A percentile compares a stretch with the other conserved stretches of the same genome.
These are phyloP conservation scores for Agaricales sp. DNA, from an alignment of 1,284 basidiomycete genomes.

Conservation along the genomic window DNA sequence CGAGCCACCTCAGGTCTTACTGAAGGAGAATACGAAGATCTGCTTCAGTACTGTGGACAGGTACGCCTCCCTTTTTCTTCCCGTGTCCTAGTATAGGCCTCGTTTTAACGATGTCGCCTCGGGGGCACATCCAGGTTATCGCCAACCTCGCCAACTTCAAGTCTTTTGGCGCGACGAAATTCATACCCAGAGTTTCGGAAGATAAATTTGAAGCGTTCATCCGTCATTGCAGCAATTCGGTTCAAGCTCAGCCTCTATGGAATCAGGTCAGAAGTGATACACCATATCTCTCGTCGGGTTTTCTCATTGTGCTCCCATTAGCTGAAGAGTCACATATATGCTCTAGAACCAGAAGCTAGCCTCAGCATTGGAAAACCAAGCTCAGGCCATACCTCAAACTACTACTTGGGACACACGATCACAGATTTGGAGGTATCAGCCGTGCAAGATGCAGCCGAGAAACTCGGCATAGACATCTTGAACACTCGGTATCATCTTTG, in stretches of 20 bases:
- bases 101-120: too few species aligned
- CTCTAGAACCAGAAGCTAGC: conserved; percentile 46
- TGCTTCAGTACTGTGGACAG: neutral
- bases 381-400: conserved; percentile 71
- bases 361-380: conserved; percentile 72
- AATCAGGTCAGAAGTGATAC: conserved; percentile 46
- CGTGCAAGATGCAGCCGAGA: conserved; percentile 66
- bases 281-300: too few species aligned
- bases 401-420: conserved; percentile 66
- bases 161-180: conserved; percentile 77
- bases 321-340: conserved; percentile 69
- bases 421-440: conserved; percentile 66
- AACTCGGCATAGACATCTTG: conserved; percentile 58
- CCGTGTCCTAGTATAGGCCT: neutral
- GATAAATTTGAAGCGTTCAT: conserved; percentile 59
- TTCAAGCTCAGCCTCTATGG: conserved; percentile 49
- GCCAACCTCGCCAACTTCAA: conserved; percentile 51
- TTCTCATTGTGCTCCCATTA: conserved; percentile 22
- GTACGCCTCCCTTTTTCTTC: neutral
- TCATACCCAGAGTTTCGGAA: conserved; percentile 57
- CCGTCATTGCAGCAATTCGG: conserved; percentile 43
- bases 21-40: neutral
- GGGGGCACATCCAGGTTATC: too few species aligned
- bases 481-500: conserved; percentile 82
- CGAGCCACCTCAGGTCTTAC: neutral